Evolutionary conservation across 2,329 filamentous ascomycete genomes (phyloP).

Genomic region (Alternaria sp.): DNA sequence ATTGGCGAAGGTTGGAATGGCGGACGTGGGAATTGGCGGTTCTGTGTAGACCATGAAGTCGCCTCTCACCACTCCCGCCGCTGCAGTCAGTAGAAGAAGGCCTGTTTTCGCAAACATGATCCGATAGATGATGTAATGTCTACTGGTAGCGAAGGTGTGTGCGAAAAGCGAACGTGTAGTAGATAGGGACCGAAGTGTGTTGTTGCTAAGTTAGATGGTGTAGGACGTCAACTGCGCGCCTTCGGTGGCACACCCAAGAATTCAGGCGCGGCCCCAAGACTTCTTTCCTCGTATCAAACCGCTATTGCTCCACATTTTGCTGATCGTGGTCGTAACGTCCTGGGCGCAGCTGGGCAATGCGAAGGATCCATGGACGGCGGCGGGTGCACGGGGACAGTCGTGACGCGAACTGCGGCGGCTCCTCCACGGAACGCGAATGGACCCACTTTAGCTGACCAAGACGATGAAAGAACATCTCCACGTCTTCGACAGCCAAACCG

Average conservation of each 20-base stretch:
- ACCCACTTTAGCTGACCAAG: background rate
- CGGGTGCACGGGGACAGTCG: background rate
- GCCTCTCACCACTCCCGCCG: conserved; percentile 20
- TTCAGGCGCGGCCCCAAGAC: conserved; percentile 9
- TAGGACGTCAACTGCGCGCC: background rate
- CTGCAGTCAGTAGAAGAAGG: conserved; percentile 22
- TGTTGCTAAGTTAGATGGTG: background rate
- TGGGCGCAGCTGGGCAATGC: conserved; percentile 3
- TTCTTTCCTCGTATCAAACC: conserved; percentile 16
- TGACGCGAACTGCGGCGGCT: background rate
- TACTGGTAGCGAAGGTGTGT: background rate
- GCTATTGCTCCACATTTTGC: conserved; percentile 17
- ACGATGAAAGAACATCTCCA: background rate
- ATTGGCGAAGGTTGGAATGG: conserved; percentile 33
- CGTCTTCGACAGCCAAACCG: background rate
- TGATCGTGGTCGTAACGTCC: conserved; percentile 7
- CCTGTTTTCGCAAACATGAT: conserved; percentile 20
- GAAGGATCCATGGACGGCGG: background rate
- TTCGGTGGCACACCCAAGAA: conserved; percentile 3
- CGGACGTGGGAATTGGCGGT: conserved; percentile 36
- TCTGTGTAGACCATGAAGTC: conserved; percentile 44
- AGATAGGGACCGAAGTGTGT: background rate
- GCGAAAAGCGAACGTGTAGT: background rate
- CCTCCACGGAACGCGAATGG: background rate
- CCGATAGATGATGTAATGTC: background rate